phyloP scores from a whole-genome alignment of 2,329 filamentous ascomycete species.

The Microsporum ferrugineum region DNA sequence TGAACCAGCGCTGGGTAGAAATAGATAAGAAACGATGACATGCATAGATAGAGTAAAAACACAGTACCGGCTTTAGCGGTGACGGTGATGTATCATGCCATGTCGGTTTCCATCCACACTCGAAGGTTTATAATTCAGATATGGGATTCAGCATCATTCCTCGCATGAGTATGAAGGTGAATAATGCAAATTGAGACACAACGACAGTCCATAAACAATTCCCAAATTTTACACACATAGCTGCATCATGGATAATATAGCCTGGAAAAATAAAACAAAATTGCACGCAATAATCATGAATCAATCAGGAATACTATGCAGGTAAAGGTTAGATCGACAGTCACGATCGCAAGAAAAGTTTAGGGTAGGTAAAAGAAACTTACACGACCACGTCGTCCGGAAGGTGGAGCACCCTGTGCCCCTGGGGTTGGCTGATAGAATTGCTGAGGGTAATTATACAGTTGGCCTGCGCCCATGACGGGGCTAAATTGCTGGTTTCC shows the following conservation, averaged over 20 bases:
- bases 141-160: neutral
- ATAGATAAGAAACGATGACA: neutral
- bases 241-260: constrained; percentile 2
- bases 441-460: constrained; percentile 45
- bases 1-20: neutral
- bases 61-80: neutral
- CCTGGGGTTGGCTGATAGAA: constrained; percentile 36
- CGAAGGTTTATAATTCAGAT: neutral
- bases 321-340: neutral
- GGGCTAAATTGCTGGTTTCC: constrained; percentile 35
- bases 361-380: constrained; percentile 21
- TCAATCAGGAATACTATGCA: constrained; percentile 2
- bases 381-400: constrained; percentile 45
- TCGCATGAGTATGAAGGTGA: neutral
- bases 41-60: neutral
- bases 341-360: neutral
- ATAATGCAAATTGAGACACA: neutral
- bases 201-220: neutral
- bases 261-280: neutral
- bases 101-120: neutral
- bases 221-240: constrained; percentile 5
- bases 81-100: neutral
- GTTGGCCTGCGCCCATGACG: constrained; percentile 32
- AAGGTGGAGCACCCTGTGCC: constrained; percentile 34
- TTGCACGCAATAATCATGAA: neutral